Evolutionary conservation across 176 grass and related monocot genomes (phyloP).

Genomic region (Poa annua): DNA sequence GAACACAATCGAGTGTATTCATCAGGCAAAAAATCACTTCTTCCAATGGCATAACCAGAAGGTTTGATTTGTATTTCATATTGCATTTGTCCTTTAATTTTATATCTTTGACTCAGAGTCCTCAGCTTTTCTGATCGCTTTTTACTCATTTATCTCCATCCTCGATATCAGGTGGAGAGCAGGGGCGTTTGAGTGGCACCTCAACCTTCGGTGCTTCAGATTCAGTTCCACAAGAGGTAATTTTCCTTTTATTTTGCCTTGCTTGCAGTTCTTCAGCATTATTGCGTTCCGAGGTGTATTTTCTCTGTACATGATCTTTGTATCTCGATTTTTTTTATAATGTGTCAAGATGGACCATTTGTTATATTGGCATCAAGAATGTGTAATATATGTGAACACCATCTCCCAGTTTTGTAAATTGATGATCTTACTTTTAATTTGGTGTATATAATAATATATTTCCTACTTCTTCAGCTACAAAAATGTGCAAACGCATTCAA

Average conservation of each 20-base stretch:
- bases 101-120: background rate
- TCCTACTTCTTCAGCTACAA: too few relatives aligned
- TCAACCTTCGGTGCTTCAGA: too few relatives aligned
- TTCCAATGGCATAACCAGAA: slow-evolving; percentile 59
- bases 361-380: background rate
- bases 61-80: slow-evolving; percentile 54
- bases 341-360: background rate
- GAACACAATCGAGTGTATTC: slow-evolving; percentile 85
- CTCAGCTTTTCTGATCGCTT: background rate
- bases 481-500: too few relatives aligned
- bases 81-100: background rate
- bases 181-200: too few relatives aligned
- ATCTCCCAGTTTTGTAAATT: background rate
- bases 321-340: too few relatives aligned
- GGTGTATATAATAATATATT: background rate
- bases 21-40: slow-evolving; percentile 74
- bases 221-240: too few relatives aligned
- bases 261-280: too few relatives aligned
- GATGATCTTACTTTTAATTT: background rate
- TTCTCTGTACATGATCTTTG: too few relatives aligned
- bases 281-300: too few relatives aligned
- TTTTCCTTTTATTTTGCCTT: too few relatives aligned
- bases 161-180: background rate
- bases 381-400: background rate
- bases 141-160: slow-evolving; percentile 31